Evolutionary conservation across 2,329 filamentous ascomycete species (phyloP).

Genomic region (Aspergillus aculeatinus): DNA sequence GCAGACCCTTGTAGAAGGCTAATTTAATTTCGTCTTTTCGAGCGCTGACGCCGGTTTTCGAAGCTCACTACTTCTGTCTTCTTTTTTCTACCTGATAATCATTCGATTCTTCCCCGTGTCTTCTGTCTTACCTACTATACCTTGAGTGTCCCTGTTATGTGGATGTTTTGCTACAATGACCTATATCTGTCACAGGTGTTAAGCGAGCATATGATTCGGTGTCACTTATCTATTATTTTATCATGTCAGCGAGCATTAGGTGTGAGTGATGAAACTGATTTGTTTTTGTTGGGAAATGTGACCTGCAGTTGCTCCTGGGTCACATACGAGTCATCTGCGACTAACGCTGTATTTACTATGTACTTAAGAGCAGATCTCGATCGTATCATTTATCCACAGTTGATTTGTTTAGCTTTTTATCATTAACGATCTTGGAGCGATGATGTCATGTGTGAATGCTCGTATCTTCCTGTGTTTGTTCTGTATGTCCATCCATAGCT

Average conservation of each 20-base stretch:
- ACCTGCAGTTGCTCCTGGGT: conserved; percentile 13
- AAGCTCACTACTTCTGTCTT: conserved; percentile 12
- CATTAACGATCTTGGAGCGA: neutral
- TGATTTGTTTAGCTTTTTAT: conserved; percentile 16
- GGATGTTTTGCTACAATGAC: conserved; percentile 16
- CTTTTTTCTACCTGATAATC: conserved; percentile 13
- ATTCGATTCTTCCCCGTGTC: conserved; percentile 15
- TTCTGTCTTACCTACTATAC: conserved; percentile 11
- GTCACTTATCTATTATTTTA: conserved; percentile 18
- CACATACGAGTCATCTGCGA: conserved; percentile 23
- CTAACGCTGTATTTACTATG: conserved; percentile 27
- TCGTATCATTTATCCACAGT: conserved; percentile 18
- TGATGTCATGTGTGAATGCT: neutral
- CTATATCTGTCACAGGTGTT: conserved; percentile 28
- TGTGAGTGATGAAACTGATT: conserved; percentile 30
- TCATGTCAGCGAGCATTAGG: conserved; percentile 36
- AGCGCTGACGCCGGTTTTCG: conserved; percentile 9
- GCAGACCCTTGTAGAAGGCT: conserved; percentile 76
- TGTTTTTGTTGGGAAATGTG: conserved; percentile 10
- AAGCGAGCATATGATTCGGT: conserved; percentile 34
- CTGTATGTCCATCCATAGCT: neutral
- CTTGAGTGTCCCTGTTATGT: conserved; percentile 12
- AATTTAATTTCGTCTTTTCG: conserved; percentile 10
- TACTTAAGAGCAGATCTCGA: conserved; percentile 27
- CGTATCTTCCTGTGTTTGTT: neutral